Conservation (phyloP, 345 rosid species). For the Microcos paniculata region DNA sequence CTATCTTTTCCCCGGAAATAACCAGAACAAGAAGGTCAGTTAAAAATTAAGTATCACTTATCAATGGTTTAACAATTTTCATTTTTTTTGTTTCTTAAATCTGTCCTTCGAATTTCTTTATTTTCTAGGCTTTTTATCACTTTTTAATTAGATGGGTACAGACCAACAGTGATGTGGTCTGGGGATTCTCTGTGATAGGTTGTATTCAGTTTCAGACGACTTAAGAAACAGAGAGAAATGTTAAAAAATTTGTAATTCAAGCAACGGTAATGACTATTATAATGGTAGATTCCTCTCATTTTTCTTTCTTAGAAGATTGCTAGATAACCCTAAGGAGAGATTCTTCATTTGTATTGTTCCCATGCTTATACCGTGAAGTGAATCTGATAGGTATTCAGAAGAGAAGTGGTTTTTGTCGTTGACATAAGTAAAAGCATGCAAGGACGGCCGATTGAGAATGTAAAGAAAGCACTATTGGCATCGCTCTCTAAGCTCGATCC, state of each 20-base stretch:
- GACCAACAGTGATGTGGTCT: neutral
- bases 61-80: neutral
- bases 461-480: slow-evolving; percentile 56
- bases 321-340: no score
- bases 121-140: neutral
- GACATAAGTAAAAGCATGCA: slow-evolving; percentile 90
- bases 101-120: neutral
- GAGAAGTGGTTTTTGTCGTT: slow-evolving; percentile 69
- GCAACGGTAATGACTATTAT: neutral
- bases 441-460: slow-evolving; percentile 61
- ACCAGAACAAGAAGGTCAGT: slow-evolving; percentile 58
- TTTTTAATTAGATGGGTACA: neutral
- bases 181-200: neutral
- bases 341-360: neutral
- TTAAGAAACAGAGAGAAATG: neutral
- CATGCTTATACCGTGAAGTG: slow-evolving; percentile 12
- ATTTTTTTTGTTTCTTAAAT: no score
- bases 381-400: slow-evolving; percentile 58
- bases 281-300: neutral
- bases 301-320: neutral
- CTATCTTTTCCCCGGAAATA: slow-evolving; percentile 76
- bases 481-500: slow-evolving; percentile 52
- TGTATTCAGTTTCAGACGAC: neutral
- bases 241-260: neutral
- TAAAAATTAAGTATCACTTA: neutral